Evolutionary conservation across 176 grass and related monocot genomes (phyloP).

Genomic region (Alopecurus myosuroides): DNA sequence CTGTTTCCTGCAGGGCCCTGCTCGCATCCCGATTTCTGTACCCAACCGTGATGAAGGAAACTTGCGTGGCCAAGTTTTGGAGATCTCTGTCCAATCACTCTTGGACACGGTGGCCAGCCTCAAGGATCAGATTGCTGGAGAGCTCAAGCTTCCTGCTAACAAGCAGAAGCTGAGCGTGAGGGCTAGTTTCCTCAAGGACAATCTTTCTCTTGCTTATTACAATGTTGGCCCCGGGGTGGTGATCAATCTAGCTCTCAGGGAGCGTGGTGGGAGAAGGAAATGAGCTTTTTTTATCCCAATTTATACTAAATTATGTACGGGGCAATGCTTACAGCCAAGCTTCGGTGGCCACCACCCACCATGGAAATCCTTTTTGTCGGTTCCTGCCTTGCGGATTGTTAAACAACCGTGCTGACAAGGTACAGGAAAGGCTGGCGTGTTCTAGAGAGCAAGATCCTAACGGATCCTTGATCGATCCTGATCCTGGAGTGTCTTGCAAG

Average conservation of each 20-base stretch:
- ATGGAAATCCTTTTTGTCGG: conserved; percentile 21
- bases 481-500: too few species aligned
- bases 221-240: conserved; percentile 75
- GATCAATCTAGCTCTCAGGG: conserved; percentile 75
- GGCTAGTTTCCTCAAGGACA: conserved; percentile 89
- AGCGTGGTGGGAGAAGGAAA: conserved; percentile 97
- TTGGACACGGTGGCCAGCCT: conserved; percentile 75
- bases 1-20: conserved; percentile 54
- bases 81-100: conserved; percentile 73
- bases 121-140: conserved; percentile 94
- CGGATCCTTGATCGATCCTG: too few species aligned
- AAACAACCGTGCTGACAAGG: too few species aligned
- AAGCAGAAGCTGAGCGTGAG: conserved; percentile 85
- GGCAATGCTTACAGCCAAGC: conserved; percentile 21
- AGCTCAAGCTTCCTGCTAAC: conserved; percentile 88
- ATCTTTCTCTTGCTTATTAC: conserved; percentile 89
- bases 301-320: conserved; percentile 6
- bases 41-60: conserved; percentile 94
- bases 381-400: neutral
- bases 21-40: conserved; percentile 66
- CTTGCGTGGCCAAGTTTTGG: conserved; percentile 78
- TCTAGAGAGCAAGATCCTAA: too few species aligned
- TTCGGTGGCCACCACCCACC: conserved; percentile 21
- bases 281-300: conserved; percentile 30
- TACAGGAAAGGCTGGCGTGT: too few species aligned